Percentiles rank a stretch among this genome's conserved stretches.
Evolutionary conservation across 192 early-diverging fungal species (phyloP).

Genomic region (Gonapodya sp.): DNA sequence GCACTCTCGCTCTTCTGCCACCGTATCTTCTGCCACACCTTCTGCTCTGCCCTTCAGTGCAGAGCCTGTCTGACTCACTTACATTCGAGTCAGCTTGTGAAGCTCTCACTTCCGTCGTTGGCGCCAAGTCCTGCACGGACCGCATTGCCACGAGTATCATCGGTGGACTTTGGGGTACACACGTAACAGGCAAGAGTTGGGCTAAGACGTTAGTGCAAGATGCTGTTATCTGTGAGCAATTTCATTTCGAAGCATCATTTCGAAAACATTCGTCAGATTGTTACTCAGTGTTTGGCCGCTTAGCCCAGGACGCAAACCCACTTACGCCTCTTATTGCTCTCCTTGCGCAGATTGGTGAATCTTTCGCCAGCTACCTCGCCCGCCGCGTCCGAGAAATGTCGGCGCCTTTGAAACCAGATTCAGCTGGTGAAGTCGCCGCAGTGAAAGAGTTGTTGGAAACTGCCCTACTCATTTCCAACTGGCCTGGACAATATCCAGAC

Average conservation of each 20-base stretch:
- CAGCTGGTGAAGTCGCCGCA: background rate
- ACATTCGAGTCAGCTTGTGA: background rate
- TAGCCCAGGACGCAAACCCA: background rate
- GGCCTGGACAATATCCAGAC: background rate
- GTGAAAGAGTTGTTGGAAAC: background rate
- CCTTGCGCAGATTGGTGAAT: background rate
- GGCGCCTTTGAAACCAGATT: background rate
- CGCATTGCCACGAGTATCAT: background rate
- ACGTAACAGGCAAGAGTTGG: background rate
- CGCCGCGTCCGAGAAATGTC: background rate
- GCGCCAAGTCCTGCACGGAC: background rate
- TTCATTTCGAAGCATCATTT: too few relatives aligned
- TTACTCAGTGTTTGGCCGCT: background rate
- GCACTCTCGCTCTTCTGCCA: background rate
- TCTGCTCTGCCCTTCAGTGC: background rate
- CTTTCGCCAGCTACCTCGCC: background rate
- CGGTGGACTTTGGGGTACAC: background rate
- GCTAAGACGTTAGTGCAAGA: background rate
- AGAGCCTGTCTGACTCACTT: background rate
- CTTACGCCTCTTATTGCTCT: background rate
- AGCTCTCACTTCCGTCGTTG: background rate
- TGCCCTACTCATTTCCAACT: background rate
- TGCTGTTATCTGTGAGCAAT: background rate
- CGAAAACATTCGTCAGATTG: too few relatives aligned
- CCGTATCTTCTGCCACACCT: background rate